These are phyloP conservation scores for Speleostelium caveatum DNA, from an alignment of 78 protist species.

Conservation along the genomic window DNA sequence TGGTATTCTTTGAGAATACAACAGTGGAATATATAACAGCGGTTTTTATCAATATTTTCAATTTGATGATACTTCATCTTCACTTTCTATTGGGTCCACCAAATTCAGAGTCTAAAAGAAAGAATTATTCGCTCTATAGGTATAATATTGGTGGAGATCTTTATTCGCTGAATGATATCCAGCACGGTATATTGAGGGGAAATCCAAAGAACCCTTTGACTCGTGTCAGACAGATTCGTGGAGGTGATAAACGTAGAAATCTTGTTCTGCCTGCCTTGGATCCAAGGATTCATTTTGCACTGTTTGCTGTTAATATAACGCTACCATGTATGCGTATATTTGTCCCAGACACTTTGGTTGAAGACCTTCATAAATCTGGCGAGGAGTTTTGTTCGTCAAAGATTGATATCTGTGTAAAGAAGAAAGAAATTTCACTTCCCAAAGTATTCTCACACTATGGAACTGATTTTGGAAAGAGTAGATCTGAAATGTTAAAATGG, in stretches of 20 bases:
- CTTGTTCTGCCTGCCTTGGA: constrained; percentile 37
- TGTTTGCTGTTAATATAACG: constrained; percentile 52
- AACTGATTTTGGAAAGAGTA: constrained; percentile 69
- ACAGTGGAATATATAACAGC: constrained; percentile 56
- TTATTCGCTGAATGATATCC: constrained; percentile 51
- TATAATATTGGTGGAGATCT: constrained; percentile 51
- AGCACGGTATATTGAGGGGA: constrained; percentile 41
- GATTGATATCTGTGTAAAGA: constrained; percentile 63
- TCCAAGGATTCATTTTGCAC: constrained; percentile 64
- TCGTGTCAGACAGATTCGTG: constrained; percentile 50
- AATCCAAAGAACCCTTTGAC: constrained; percentile 65
- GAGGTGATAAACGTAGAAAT: constrained; percentile 57
- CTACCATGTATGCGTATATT: constrained; percentile 61
- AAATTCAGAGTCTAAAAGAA: constrained; percentile 53
- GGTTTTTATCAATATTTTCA: constrained; percentile 55
- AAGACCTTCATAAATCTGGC: constrained; percentile 63
- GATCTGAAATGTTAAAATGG: constrained; percentile 71
- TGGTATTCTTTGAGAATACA: constrained; percentile 24
- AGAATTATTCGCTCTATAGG: constrained; percentile 16
- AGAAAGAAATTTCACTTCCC: constrained; percentile 68
- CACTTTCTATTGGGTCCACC: constrained; percentile 77
- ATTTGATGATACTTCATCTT: constrained; percentile 44
- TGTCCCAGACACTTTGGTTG: constrained; percentile 4
- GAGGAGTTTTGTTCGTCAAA: constrained; percentile 64
- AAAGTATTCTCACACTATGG: constrained; percentile 68